phyloP scores from a whole-genome alignment of 176 grass and related monocot genomes.

The Cymbopogon citratus region DNA sequence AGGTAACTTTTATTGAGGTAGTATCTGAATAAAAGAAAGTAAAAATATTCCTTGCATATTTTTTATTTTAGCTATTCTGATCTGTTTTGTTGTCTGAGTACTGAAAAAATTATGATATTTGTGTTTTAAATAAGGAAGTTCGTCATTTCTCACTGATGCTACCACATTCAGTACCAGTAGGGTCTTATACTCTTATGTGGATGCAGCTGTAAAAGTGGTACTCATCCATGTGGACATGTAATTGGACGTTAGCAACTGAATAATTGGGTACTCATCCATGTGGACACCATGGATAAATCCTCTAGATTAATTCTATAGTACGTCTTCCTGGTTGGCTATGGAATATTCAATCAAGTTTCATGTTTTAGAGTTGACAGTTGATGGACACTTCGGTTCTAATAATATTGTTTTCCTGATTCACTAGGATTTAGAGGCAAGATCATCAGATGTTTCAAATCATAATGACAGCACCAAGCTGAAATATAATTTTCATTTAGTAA shows the following conservation, averaged over 20 bases:
- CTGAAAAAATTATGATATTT: not conserved
- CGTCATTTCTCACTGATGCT: not conserved
- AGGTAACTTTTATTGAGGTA: not conserved
- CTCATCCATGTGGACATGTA: not conserved
- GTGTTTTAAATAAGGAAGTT: not conserved
- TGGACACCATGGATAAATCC: not conserved
- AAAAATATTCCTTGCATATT: not conserved
- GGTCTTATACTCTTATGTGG: not conserved
- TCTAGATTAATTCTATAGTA: not conserved
- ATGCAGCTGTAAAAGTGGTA: not conserved
- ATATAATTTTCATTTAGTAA: not conserved
- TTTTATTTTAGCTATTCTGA: not conserved
- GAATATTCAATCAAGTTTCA: constrained; percentile 12
- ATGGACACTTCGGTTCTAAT: not conserved
- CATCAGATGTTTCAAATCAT: not conserved
- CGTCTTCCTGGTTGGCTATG: not conserved
- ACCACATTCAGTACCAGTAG: not conserved
- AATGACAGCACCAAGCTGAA: not conserved
- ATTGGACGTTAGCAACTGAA: not conserved
- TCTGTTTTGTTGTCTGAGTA: constrained; percentile 4
- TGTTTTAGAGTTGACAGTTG: not conserved
- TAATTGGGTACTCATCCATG: not conserved
- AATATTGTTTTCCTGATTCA: not conserved
- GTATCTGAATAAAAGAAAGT: not conserved
- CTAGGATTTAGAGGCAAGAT: constrained; percentile 7